A percentile compares a stretch with the other conserved stretches of the same genome.
Conservation (phyloP, 768 basidiomycete genomes). For the Pholiota microspora region DNA sequence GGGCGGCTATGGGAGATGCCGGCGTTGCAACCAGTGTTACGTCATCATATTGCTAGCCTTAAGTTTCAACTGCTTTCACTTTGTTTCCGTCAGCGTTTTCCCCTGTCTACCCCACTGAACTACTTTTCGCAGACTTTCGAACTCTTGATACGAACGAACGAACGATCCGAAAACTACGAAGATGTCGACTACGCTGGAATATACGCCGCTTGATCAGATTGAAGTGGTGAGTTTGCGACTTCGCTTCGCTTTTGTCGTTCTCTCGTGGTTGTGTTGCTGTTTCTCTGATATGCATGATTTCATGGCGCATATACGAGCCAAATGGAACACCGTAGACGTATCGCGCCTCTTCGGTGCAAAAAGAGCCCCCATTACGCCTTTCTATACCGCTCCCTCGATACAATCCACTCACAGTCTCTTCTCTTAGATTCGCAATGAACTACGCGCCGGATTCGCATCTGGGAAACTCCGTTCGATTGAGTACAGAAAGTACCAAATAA, state of each 20-base stretch:
- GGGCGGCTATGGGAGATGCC: too few relatives aligned
- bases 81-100: too few relatives aligned
- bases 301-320: background rate
- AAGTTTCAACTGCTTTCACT: too few relatives aligned
- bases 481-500: constrained; percentile 73
- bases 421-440: constrained; percentile 54
- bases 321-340: background rate
- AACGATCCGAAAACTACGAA: too few relatives aligned
- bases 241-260: background rate
- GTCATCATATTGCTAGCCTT: too few relatives aligned
- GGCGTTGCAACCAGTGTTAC: too few relatives aligned
- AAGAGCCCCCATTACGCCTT: background rate
- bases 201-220: constrained; percentile 55
- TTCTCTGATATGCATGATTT: background rate
- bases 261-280: background rate
- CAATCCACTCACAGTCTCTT: background rate
- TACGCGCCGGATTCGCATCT: constrained; percentile 56
- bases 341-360: background rate
- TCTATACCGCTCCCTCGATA: too few relatives aligned
- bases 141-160: too few relatives aligned
- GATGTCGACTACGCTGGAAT: constrained; percentile 27
- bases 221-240: constrained; percentile 33
- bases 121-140: too few relatives aligned
- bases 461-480: constrained; percentile 67
- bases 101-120: too few relatives aligned